Percentiles rank a stretch among this genome's conserved stretches.
These are phyloP conservation scores for Mycena epipterygia DNA, from an alignment of 768 basidiomycete species.

Conservation along the genomic window DNA sequence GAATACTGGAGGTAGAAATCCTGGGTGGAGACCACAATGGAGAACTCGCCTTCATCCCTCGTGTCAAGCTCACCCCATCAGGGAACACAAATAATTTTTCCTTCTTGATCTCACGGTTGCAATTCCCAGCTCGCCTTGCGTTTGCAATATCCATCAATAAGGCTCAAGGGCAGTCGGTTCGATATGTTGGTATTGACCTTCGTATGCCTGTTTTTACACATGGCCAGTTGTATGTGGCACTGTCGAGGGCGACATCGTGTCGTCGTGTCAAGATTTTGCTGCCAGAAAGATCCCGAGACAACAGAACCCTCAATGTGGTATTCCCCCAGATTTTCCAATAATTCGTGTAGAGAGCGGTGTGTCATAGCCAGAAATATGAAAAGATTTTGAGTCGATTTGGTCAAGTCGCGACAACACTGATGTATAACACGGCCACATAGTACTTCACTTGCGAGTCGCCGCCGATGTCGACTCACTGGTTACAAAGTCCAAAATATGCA, in stretches of 20 bases:
- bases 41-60: slow-evolving; percentile 52
- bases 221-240: slow-evolving; percentile 53
- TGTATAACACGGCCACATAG: background rate
- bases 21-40: slow-evolving; percentile 55
- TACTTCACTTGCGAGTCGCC: background rate
- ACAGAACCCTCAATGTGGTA: slow-evolving; percentile 6
- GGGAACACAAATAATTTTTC: slow-evolving; percentile 22
- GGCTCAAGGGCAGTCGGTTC: slow-evolving; percentile 51
- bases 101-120: slow-evolving; percentile 41
- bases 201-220: slow-evolving; percentile 45
- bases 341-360: background rate
- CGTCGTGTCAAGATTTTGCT: slow-evolving; percentile 40
- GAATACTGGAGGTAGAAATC: slow-evolving; percentile 48
- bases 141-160: slow-evolving; percentile 57
- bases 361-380: too few relatives aligned
- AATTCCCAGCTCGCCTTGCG: slow-evolving; percentile 52
- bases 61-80: slow-evolving; percentile 46
- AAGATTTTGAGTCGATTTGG: background rate
- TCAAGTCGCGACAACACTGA: background rate
- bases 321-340: slow-evolving; percentile 6
- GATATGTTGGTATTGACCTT: slow-evolving; percentile 48
- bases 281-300: slow-evolving; percentile 9
- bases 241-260: slow-evolving; percentile 43
- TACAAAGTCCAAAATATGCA: background rate
- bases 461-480: background rate